phyloP scores from a whole-genome alignment of 2,329 filamentous ascomycete genomes.

The Cyanodermella asteris region DNA sequence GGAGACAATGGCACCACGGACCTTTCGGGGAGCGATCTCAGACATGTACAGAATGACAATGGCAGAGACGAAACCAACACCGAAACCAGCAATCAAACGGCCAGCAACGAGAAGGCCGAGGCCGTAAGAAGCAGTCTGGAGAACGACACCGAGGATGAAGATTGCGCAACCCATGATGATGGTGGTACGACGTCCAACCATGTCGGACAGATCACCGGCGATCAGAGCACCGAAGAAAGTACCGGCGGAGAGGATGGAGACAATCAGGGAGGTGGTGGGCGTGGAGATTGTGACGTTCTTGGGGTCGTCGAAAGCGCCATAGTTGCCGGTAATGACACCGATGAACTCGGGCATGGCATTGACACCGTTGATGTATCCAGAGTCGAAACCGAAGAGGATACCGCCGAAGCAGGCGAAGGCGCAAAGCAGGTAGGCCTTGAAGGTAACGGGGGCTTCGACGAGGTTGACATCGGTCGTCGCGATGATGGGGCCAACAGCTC shows the following conservation, averaged over 20 bases:
- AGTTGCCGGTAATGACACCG: constrained; percentile 6
- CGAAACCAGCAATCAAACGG: constrained; percentile 51
- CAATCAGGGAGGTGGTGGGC: constrained; percentile 47
- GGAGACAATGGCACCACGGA: constrained; percentile 48
- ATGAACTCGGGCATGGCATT: constrained; percentile 19
- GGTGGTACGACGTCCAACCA: constrained; percentile 40
- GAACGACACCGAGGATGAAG: constrained; percentile 32
- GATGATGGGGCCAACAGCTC: constrained; percentile 5
- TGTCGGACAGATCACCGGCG: constrained; percentile 40
- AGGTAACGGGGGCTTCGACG: constrained; percentile 46
- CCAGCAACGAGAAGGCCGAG: constrained; percentile 47
- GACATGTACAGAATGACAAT: constrained; percentile 49
- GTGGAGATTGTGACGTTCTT: constrained; percentile 13
- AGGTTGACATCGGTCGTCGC: constrained; percentile 29
- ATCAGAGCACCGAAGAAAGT: constrained; percentile 53
- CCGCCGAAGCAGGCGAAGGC: constrained; percentile 48
- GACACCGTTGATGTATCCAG: constrained; percentile 20
- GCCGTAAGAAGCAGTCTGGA: constrained; percentile 37
- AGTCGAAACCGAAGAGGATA: constrained; percentile 22
- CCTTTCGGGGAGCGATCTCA: constrained; percentile 51
- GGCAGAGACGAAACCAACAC: constrained; percentile 51
- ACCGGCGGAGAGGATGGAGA: constrained; percentile 54
- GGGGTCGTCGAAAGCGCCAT: neutral
- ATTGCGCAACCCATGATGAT: constrained; percentile 40
- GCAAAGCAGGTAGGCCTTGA: constrained; percentile 47